Base-by-base conservation (phyloP, 2,329 filamentous ascomycete species). In the Beauveria asiatica region DNA sequence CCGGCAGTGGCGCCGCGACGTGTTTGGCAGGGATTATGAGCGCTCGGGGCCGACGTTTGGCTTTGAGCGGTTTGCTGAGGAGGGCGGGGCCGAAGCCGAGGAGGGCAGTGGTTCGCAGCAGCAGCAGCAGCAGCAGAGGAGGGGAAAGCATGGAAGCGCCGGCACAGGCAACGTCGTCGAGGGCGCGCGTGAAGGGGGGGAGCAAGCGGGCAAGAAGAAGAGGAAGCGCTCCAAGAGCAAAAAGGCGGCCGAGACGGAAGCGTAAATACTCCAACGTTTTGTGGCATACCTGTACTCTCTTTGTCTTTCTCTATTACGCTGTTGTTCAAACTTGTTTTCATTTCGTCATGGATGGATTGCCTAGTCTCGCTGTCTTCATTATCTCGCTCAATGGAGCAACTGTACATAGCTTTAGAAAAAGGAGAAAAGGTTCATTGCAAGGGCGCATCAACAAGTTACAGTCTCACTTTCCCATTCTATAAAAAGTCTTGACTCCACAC, bases 1-100 rank as follows among this genome's bases (percentile, higher is more conserved):
- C 62, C 80, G 92, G 69, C 84, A 97, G 75, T 99, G 94, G 94
- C 84, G 85, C 54, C 77, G 80, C 62, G 84, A 86, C 59, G 81
- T 80, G 17, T 88, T 87, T 69, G 85, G 84, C 19, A 72, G 71
- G 50, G 83, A 83, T 67, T 85, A 72, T 64, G 82, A 83, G 74
- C 71, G 75, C 58, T 78, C 78, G 4, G 83, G 82, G 0, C 82
- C 83, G 23, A 83, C 80, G 5, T 84, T 78, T 65, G 81, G 80
- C n/a, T 83, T 84, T 51, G 81, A 82, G 65, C 70, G 69, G 44
- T 63, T 73, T 57, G 64, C 69, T 17, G 70, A 69, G 46, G 72
- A 65, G 4, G 33, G 44, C 37, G 33, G 10, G 41, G 17, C 5
- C 41, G 16, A 10, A n/a, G n/a, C 13, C 19, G 37, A 30, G 6